Evolutionary conservation across 2,329 filamentous ascomycete species (phyloP), one percentile per base, ranked within the genome.

Genomic region (Allantophomopsis cytisporea): DNA sequence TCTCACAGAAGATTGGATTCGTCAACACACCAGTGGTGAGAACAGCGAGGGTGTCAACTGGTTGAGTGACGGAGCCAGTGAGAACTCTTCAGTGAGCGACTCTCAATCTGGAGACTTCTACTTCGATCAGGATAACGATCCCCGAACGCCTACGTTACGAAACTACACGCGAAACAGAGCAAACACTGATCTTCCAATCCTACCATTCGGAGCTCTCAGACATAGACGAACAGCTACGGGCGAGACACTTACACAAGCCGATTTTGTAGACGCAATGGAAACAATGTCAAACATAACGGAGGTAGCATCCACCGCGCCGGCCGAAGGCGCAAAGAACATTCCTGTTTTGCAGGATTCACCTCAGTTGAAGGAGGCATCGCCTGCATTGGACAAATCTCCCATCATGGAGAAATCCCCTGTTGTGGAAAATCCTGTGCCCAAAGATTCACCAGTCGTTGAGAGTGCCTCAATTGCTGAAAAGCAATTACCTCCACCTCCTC

Each of bases 1-100:
- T 43, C 70, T 88, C 39, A 86, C 82, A 0, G 81, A 88, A 58
- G 82, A 87, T 64, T 89, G 84, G 84, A 86, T 91, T 48, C 80
- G 83, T 44, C 81, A 84, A 45, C 85, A 88, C 54, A 78, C 84
- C n/a, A 52, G 79, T n/a, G 72, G 73, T 46, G 75, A 80, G 48
- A 70, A 69, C 47, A 73, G 71, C 23, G 83, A 91, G 55, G 74
- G 76, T 47, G 76, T 75, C 44, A 80, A 86, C 59, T 94, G 86
- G 86, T 69, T 87, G 48, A 93, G 84, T 56, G 85, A 93, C 70
- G 73, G 78, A 45, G 72, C 73, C 17, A 86, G 80, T 56, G 82
- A 85, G 66, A 73, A 73, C 64, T 83, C 78, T 70, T 83, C 79
- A 65, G 51, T 80, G 74, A 80, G 75, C 66, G 69, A 73, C 71